Evolutionary conservation across 1,284 basidiomycete genomes (phyloP), one percentile per base, ranked within the genome.

Genomic region (Athelia psychrophila): DNA sequence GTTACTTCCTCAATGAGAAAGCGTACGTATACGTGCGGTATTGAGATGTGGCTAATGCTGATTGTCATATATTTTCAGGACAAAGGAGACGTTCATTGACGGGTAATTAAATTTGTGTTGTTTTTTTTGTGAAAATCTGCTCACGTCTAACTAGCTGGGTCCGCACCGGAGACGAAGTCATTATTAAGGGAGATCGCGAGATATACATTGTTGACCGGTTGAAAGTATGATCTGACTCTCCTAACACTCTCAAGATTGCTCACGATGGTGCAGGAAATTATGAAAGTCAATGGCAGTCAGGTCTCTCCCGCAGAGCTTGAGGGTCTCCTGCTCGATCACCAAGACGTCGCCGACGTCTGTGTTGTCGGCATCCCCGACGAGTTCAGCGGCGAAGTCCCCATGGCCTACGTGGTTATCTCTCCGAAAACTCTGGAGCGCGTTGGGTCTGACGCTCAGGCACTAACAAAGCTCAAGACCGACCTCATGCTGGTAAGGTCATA

Each of bases 341-440:
- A 78, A 0, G 86, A 87, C 58, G 83, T 93, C 3, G 74, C 73
- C 1, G 86, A 92, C 53, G 77, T 75, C 1, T 91, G 89, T 55
- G 88, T 94, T 3, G 86, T 94, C 16, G 83, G 88, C 2, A 66
- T 92, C 4, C 83, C 82, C 1, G 87, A 94, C 61, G 87, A 90
- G 13, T 89, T 80, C 57, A 79, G 75, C 36, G 88, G 89, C 27
- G 88, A 91, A 59, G 67, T 86, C 4, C 87, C 88, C 0, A 59
- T 86, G 45, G 85, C 84, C 1, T 88, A 81, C 60, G 75, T 88
- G 10, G 78, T 80, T 0, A 73, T 82, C 3, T 73, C 70, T 13
- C 63, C 66, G 2, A 66, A 70, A 8, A 81, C 82, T 1, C 65
- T 66, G 1, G 52, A 60, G 15, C 65, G 70, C 33, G 66, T 75